Evolutionary conservation across 192 early-diverging fungal genomes (phyloP), one percentile per base, ranked within the genome.

Genomic region (Mortierella hygrophila): DNA sequence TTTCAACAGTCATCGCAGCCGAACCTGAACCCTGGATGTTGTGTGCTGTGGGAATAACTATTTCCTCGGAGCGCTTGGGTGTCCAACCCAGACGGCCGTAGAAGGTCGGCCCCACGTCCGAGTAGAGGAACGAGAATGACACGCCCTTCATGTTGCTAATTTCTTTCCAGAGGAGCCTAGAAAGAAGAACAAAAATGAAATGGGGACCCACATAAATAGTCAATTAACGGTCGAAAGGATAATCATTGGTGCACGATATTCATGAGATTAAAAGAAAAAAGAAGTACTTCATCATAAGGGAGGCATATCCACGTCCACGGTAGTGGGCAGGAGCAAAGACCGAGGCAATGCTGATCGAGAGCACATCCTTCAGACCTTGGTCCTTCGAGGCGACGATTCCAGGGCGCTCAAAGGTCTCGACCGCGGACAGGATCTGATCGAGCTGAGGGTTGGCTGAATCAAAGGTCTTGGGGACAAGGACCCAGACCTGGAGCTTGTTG

Each of bases 401-500:
- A 44, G 82, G 72, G 3, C 82, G 76, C 32, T 78, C 68, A 70
- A 70, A 83, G 40, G 82, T 75, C 52, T 83, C 82, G 40, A 83
- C 37, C 0, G 82, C 68, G 32, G 76, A 74, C 18, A 83, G 38
- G 72, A 83, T 78, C 46, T 44, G 52, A 35, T 74, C 72, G 9
- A 78, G 72, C 49, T 83, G 68, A 10, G 76, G 76, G 26, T 75
- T 55, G 29, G 37, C 69, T 13, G 77, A 74, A 52, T 79, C 74
- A 63, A 85, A 85, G 5, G 77, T 76, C 42, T 70, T 85, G 21
- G 82, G 82, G 35, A 85, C 82, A 11, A 85, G 71, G 55, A 79
- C 26, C 82, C 82, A 85, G 68, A 76, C 35, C n/a, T 79, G 78
- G n/a, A 79, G 73, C 26, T 79, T 79, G 52, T 38, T 74, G 15